Evolutionary conservation across 1,139 yeast genomes (phyloP), one percentile per base, ranked within the genome.

Genomic region (Suhomyces bolitotheri): DNA sequence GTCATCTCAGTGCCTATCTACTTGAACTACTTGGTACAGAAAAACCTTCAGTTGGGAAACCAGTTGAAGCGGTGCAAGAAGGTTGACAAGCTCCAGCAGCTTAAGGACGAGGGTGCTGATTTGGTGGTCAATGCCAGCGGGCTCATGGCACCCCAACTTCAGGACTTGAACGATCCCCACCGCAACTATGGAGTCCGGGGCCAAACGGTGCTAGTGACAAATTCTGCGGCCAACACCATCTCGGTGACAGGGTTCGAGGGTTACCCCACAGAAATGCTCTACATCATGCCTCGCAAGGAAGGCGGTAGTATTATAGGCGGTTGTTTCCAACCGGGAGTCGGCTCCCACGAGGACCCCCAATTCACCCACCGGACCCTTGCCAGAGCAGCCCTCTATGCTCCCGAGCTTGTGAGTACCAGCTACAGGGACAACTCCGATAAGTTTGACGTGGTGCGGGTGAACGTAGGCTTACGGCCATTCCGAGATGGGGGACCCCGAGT

Each of bases 251-350:
- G 63, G 5, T 57, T 59, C 30, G 61, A 68, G 4, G 61, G 54
- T 1, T 46, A 47, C 19, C 58, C 60, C 1, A 45, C 62, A 31
- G 80, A 75, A 43, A 43, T 54, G 43, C 53, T 74, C 19, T 76
- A 76, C 44, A 53, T 71, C 12, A 67, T 75, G 67, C 80, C 81
- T 5, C 53, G 80, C 31, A 65, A 66, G 39, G 80, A 76, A 50
- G 80, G 80, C 10, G 80, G 79, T 2, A 58, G 71, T 15, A 68
- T 74, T 19, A 64, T 76, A 32, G 81, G 80, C 1, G 81, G 80
- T 1, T 66, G 76, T 43, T 67, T 70, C 44, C 46, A 55, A 12
- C 46, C 43, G 2, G 45, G 59, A 22, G 50, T 50, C 28, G 46
- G 51, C 14, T 46, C 48, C 1, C 44, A 46, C 2, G 70, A 60